Base-by-base conservation (phyloP, 305 asterid species). In the Euphrasia arctica region DNA sequence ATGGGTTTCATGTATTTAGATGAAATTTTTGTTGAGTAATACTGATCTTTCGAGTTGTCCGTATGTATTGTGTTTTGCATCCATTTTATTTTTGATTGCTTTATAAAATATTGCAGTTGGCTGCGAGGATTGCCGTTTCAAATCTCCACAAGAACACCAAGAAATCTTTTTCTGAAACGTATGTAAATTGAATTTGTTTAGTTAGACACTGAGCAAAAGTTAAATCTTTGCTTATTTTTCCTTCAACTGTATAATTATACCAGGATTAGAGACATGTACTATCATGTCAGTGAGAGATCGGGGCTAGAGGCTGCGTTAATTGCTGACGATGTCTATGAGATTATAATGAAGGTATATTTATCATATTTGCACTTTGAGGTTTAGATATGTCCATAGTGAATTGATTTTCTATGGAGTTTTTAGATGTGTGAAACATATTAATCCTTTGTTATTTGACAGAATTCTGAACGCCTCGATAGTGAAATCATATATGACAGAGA, bases 81-180 rank as follows among this genome's bases (percentile, higher is more conserved):
- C 18, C 25, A 9, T 56, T 12, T 56, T 12, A 2, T 56, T 29
- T 2, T 11, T 0, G 22, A 11, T 56, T 56, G 61, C 43, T 28
- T 6, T 13, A 4, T 28, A 41, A 14, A 1, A 13, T 28, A 27
- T 52, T 64, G 67, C 86, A 93, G 99, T 74, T 93, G 89, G 99
- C 99, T 60, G 99, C 99, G 11, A 83, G 99, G 86, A 90, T 93
- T 83, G 97, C 92, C 4, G 97, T 93, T 70, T 93, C 99, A 7
- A 90, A 93, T 79, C 88, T 93, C 64, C 99, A 93, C 77, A 90
- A 88, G 81, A 90, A 83, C 72, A 93, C 97, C 0, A 90, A 86
- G 85, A 88, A 93, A 69, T 93, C 93, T 3, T 93, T 93, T 79
- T 93, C 99, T 10, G 97, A 93, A 66, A 88, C 99, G 99, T 90